Evolutionary conservation across 441 rosid genomes (phyloP).

Genomic region (Melastoma candidum): DNA sequence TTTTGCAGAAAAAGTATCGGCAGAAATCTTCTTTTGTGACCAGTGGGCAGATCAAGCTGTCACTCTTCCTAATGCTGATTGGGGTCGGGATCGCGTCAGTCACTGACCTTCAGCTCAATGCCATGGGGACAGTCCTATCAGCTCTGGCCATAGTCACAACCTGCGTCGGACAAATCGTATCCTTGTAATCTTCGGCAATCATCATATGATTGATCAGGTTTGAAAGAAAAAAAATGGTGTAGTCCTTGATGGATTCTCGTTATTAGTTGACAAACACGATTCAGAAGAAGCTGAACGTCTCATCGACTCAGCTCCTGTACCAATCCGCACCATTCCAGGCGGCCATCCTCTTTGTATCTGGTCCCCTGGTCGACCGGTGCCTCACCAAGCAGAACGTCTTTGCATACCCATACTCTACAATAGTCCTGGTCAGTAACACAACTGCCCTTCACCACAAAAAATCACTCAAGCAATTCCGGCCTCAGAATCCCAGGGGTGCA

Average conservation of each 20-base stretch:
- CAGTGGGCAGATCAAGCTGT: constrained; percentile 68
- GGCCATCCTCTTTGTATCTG: too few relatives aligned
- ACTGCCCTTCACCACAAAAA: not conserved
- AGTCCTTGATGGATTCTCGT: constrained; percentile 19
- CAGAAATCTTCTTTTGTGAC: constrained; percentile 2
- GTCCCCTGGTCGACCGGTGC: too few relatives aligned
- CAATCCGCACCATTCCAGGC: constrained; percentile 17
- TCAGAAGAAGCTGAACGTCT: constrained; percentile 82
- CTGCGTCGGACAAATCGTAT: constrained; percentile 95
- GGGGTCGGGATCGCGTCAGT: constrained; percentile 94
- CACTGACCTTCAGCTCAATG: constrained; percentile 91
- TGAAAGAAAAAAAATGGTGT: not conserved
- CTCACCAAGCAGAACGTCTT: constrained; percentile 49
- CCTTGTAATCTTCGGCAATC: constrained; percentile 17
- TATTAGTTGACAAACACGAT: constrained; percentile 87
- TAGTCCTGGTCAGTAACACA: constrained; percentile 44
- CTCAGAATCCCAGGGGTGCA: not conserved
- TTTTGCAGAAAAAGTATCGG: not conserved
- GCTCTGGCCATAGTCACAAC: constrained; percentile 80
- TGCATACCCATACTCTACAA: constrained; percentile 63
- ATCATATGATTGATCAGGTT: not conserved
- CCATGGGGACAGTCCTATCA: constrained; percentile 67
- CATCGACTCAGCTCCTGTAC: constrained; percentile 89
- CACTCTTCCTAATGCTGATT: constrained; percentile 55
- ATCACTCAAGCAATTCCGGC: too few relatives aligned